phyloP scores from a whole-genome alignment of 176 grass and related monocot species.

The Oryza meyeriana region DNA sequence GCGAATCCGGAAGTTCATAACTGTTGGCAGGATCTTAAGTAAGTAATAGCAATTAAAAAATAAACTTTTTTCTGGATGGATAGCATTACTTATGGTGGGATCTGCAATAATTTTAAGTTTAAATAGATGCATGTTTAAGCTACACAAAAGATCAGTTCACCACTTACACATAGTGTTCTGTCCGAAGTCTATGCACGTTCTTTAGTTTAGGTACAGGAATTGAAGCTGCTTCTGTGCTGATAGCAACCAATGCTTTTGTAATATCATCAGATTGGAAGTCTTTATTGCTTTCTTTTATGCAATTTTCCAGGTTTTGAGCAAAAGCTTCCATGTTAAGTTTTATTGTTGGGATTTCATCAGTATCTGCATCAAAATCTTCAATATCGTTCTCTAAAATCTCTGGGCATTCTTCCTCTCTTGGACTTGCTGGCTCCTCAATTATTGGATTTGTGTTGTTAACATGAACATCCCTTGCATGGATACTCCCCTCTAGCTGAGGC shows the following conservation, averaged over 20 bases:
- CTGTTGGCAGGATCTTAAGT: constrained; percentile 48
- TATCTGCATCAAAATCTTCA: constrained; percentile 65
- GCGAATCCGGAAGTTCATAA: constrained; percentile 91
- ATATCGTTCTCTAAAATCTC: constrained; percentile 53
- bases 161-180: constrained; percentile 88
- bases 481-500: constrained; percentile 35
- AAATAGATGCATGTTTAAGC: constrained; percentile 12
- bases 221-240: constrained; percentile 69
- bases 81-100: constrained; percentile 4
- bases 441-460: constrained; percentile 67
- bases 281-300: constrained; percentile 61
- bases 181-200: constrained; percentile 76
- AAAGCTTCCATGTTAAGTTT: constrained; percentile 83
- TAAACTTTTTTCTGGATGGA: neutral
- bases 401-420: constrained; percentile 45
- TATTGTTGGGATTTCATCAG: constrained; percentile 85
- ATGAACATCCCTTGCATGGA: constrained; percentile 23
- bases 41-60: constrained; percentile 31
- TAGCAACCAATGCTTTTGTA: constrained; percentile 74
- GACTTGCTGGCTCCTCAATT: constrained; percentile 87
- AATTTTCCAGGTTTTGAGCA: constrained; percentile 65
- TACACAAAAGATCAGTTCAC: neutral
- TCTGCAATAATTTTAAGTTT: constrained; percentile 2
- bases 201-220: constrained; percentile 86
- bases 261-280: constrained; percentile 70